These are phyloP conservation scores for Kwoniella shivajii DNA, from an alignment of 1,284 basidiomycete genomes.

Conservation along the genomic window DNA sequence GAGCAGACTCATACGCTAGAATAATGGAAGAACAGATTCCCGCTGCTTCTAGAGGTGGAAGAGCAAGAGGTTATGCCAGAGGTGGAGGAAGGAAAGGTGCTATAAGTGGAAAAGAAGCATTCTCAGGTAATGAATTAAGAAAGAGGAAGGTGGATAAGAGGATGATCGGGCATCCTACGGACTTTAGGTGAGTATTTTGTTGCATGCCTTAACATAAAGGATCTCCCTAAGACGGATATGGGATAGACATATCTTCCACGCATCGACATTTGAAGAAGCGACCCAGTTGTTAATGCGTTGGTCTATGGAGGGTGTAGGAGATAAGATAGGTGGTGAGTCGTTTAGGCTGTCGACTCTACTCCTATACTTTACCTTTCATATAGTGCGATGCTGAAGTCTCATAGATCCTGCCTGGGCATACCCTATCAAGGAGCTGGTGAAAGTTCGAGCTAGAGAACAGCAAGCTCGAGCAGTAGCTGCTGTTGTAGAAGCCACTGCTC, in stretches of 20 bases:
- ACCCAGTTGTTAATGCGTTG: conserved; percentile 85
- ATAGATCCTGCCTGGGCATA: conserved; percentile 85
- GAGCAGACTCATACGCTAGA: conserved; percentile 5
- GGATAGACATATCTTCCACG: conserved; percentile 84
- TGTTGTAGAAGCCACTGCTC: conserved; percentile 37
- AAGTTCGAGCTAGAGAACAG: conserved; percentile 61
- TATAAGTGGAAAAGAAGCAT: conserved; percentile 14
- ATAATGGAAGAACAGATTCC: neutral
- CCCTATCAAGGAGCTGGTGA: conserved; percentile 82
- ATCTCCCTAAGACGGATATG: neutral
- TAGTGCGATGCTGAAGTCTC: conserved; percentile 15
- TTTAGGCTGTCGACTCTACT: neutral
- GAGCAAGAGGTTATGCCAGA: conserved; percentile 1
- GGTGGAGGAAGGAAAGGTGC: conserved; percentile 18
- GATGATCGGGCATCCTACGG: conserved; percentile 79
- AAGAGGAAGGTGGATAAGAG: conserved; percentile 77
- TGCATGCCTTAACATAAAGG: neutral
- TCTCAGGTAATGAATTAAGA: conserved; percentile 45
- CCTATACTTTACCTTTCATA: neutral
- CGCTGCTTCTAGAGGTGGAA: conserved; percentile 3
- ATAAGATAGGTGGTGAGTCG: conserved; percentile 76
- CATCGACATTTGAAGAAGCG: conserved; percentile 88
- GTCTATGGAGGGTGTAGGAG: conserved; percentile 83
- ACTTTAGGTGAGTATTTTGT: conserved; percentile 70
- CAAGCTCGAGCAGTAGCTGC: conserved; percentile 78